Conservation (phyloP, 768 basidiomycete genomes). For the Xerocomellus amylosporus region DNA sequence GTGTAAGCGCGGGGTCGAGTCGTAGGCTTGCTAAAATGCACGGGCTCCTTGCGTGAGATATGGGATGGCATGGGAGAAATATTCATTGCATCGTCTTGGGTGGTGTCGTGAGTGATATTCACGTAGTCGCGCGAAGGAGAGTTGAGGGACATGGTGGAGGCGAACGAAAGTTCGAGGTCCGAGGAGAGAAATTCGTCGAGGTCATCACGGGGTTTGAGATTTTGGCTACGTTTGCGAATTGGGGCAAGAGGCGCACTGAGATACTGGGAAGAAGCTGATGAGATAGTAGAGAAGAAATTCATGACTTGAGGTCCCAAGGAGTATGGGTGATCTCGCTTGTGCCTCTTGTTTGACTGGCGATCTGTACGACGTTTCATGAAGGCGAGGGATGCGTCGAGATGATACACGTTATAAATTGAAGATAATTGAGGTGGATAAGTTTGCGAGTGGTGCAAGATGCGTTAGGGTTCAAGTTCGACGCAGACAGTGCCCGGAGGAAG, state of each 20-base stretch:
- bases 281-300: conserved; percentile 48
- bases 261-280: conserved; percentile 44
- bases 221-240: conserved; percentile 49
- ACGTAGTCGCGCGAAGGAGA: conserved; percentile 57
- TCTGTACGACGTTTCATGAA: conserved; percentile 43
- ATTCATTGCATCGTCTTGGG: conserved; percentile 69
- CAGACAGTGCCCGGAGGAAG: not conserved
- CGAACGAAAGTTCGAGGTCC: conserved; percentile 81
- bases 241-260: conserved; percentile 40
- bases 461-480: conserved; percentile 6
- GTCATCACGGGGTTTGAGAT: conserved; percentile 45
- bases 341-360: conserved; percentile 44
- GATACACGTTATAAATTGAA: conserved; percentile 2
- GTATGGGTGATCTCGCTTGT: conserved; percentile 37
- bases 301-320: conserved; percentile 41
- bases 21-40: conserved; percentile 29
- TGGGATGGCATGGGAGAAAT: conserved; percentile 65
- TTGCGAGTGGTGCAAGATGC: conserved; percentile 15
- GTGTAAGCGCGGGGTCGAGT: conserved; percentile 66
- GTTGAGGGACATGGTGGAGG: conserved; percentile 76
- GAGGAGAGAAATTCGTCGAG: conserved; percentile 67
- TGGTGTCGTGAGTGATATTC: conserved; percentile 46
- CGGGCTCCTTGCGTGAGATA: conserved; percentile 26
- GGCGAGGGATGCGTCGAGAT: conserved; percentile 28
- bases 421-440: conserved; percentile 1